Conservation (phyloP, 2,329 filamentous ascomycete genomes). For the Tolypocladium pustulatum region DNA sequence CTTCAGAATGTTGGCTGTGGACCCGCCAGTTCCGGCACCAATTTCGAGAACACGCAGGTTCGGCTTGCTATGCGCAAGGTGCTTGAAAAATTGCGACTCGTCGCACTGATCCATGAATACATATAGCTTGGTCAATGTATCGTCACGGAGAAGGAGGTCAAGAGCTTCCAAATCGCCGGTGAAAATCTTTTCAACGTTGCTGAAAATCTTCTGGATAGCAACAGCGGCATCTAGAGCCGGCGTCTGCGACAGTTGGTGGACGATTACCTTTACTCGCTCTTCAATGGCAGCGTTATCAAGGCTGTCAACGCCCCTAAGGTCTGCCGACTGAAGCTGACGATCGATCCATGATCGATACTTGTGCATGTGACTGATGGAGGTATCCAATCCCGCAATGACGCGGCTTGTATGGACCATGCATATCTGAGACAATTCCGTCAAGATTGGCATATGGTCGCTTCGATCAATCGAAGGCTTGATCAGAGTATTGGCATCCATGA, state of each 20-base stretch:
- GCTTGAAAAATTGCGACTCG: conserved; percentile 2
- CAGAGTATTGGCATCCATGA: not conserved
- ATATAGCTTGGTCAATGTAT: not conserved
- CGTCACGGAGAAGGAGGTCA: not conserved
- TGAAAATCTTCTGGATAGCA: not conserved
- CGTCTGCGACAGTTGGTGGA: not conserved
- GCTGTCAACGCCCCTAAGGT: not conserved
- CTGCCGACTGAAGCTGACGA: not conserved
- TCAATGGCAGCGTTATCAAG: not conserved
- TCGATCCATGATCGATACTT: not conserved
- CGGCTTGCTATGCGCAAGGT: conserved; percentile 11
- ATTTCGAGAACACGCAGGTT: conserved; percentile 26
- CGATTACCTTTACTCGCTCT: not conserved
- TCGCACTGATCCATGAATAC: not conserved
- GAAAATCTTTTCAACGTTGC: not conserved
- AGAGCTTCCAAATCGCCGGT: not conserved
- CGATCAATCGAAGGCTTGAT: not conserved
- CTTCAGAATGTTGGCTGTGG: not conserved
- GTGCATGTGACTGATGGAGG: not conserved
- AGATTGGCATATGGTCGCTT: not conserved
- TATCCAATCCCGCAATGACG: not conserved
- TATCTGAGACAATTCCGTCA: not conserved
- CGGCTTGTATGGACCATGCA: not conserved
- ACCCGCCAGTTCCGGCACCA: conserved; percentile 24
- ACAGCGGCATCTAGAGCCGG: not conserved